A percentile compares a stretch with the other conserved stretches of the same genome.
phyloP scores from a whole-genome alignment of 352 stramenopile species.

The Phytophthora cactorum region DNA sequence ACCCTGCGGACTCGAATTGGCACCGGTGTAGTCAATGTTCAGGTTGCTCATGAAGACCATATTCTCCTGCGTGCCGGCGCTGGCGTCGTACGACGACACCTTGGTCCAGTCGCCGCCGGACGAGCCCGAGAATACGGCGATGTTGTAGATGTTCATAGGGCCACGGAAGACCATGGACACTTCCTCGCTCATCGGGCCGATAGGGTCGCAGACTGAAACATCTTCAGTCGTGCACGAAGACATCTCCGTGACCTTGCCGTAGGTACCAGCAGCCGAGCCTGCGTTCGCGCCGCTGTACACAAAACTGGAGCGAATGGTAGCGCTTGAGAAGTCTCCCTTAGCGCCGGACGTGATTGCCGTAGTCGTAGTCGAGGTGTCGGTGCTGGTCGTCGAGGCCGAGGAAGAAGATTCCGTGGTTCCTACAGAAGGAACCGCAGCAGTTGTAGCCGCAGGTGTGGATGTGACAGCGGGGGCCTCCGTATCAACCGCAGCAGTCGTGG shows the following conservation, averaged over 20 bases:
- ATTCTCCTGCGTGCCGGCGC: slow-evolving; percentile 43
- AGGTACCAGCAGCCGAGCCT: slow-evolving; percentile 47
- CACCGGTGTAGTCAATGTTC: slow-evolving; percentile 61
- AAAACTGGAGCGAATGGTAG: slow-evolving; percentile 58
- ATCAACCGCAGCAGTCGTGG: slow-evolving; percentile 10
- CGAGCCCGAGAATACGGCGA: slow-evolving; percentile 48
- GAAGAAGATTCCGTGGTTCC: slow-evolving; percentile 2
- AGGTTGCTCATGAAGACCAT: slow-evolving; percentile 72
- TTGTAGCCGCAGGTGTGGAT: slow-evolving; percentile 3
- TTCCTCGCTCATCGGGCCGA: slow-evolving; percentile 61
- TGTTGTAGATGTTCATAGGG: slow-evolving; percentile 69
- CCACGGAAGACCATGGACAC: slow-evolving; percentile 65
- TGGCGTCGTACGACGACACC: slow-evolving; percentile 50
- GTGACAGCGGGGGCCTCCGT: not conserved
- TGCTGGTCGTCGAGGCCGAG: slow-evolving; percentile 10
- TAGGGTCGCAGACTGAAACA: slow-evolving; percentile 41
- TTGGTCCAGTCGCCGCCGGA: slow-evolving; percentile 45
- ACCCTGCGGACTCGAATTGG: slow-evolving; percentile 52
- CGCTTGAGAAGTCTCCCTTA: slow-evolving; percentile 39
- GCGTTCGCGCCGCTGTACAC: slow-evolving; percentile 47
- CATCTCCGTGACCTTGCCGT: slow-evolving; percentile 51
- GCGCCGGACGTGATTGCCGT: slow-evolving; percentile 8
- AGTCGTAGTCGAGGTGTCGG: slow-evolving; percentile 8
- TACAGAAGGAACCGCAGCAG: slow-evolving; percentile 5
- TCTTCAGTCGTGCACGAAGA: slow-evolving; percentile 41